Percentiles rank a stretch among this genome's conserved stretches.
phyloP scores from a whole-genome alignment of 768 basidiomycete genomes.

The Leccinum disarticulatum region DNA sequence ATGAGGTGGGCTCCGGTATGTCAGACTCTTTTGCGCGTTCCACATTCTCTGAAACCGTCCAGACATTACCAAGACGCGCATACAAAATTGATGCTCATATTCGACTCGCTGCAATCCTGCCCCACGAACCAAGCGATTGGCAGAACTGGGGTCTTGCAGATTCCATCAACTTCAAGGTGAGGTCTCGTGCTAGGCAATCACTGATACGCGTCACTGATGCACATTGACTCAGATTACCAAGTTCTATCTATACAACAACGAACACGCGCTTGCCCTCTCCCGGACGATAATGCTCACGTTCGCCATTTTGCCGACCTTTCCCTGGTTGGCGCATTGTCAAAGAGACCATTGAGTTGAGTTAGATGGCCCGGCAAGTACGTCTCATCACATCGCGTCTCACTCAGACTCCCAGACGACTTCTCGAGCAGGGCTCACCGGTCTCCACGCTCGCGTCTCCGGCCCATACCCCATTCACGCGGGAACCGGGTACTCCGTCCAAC shows the following conservation, averaged over 20 bases:
- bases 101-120: no score
- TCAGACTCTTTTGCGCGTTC: no score
- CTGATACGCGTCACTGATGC: no score
- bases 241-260: conserved; percentile 88
- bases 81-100: conserved; percentile 72
- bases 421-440: conserved; percentile 70
- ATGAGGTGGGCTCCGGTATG: no score
- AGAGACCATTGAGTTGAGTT: conserved; percentile 97
- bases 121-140: conserved; percentile 98
- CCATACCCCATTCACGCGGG: no score
- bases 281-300: conserved; percentile 81
- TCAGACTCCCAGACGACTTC: conserved; percentile 60
- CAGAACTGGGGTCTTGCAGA: conserved; percentile 95
- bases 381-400: not conserved
- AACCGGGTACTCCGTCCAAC: no score
- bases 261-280: conserved; percentile 75
- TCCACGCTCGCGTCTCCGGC: conserved; percentile 60
- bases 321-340: conserved; percentile 95
- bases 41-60: conserved; percentile 14
- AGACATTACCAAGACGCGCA: conserved; percentile 97
- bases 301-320: conserved; percentile 85
- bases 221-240: conserved; percentile 67
- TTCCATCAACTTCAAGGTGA: conserved; percentile 85
- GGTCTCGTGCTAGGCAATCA: conserved; percentile 1
- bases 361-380: conserved; percentile 88